phyloP scores from a whole-genome alignment of 73 alveolate species.

The Paramecium bursaria region DNA sequence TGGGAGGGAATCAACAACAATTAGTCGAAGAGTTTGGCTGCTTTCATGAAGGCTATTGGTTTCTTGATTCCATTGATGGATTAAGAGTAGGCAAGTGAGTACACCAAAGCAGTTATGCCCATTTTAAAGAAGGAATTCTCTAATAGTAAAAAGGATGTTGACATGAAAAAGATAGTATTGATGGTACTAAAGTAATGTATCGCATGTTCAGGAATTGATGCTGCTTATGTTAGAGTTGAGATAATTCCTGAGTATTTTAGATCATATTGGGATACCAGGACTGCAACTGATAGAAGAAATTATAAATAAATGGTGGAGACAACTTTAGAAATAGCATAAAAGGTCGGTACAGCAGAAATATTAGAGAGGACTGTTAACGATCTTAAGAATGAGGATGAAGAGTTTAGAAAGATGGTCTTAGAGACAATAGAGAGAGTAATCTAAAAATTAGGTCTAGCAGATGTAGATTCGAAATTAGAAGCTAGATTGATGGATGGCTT shows the following conservation, averaged over 20 bases:
- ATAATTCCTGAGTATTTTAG: constrained; percentile 85
- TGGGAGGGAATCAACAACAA: constrained; percentile 98
- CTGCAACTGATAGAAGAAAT: constrained; percentile 98
- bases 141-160: constrained; percentile 94
- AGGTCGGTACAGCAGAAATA: constrained; percentile 98
- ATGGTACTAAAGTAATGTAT: constrained; percentile 99
- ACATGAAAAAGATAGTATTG: constrained; percentile 97
- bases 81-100: constrained; percentile 98
- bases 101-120: constrained; percentile 93
- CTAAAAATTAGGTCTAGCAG: constrained; percentile 97
- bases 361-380: constrained; percentile 91
- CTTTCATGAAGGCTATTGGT: constrained; percentile 99
- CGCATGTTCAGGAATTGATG: constrained; percentile 97
- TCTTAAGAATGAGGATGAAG: constrained; percentile 98
- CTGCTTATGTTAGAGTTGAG: constrained; percentile 95
- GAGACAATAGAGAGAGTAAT: constrained; percentile 99
- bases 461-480: constrained; percentile 96
- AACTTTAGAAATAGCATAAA: constrained; percentile 99
- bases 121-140: constrained; percentile 88
- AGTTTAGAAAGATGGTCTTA: constrained; percentile 98
- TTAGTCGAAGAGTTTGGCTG: constrained; percentile 98
- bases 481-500: constrained; percentile 98
- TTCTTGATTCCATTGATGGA: constrained; percentile 99
- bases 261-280: constrained; percentile 89
- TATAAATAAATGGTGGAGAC: constrained; percentile 98